Conservation (phyloP, 768 basidiomycete species). For the Tylopilus sp. region DNA sequence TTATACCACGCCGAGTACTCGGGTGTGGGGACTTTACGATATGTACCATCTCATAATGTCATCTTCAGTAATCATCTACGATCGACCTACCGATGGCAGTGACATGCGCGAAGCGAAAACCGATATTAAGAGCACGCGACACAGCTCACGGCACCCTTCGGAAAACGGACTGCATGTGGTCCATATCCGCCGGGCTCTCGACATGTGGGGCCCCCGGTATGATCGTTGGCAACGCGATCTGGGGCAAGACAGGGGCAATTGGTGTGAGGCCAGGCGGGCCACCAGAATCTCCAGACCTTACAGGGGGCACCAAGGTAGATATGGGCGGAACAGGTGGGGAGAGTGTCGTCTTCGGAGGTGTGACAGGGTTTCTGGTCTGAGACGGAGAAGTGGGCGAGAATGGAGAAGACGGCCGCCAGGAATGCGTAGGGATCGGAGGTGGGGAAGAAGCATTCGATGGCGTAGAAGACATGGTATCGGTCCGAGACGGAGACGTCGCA, state of each 20-base stretch:
- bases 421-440: slow-evolving; percentile 1
- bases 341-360: not conserved
- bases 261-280: not conserved
- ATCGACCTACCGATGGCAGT: not conserved
- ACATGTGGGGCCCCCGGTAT: slow-evolving; percentile 20
- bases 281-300: not conserved
- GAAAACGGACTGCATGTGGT: slow-evolving; percentile 13
- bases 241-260: slow-evolving; percentile 10
- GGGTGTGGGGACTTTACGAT: not conserved
- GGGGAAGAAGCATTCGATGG: slow-evolving; percentile 22
- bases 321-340: slow-evolving; percentile 19
- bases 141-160: not conserved
- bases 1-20: not conserved
- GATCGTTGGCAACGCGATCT: slow-evolving; percentile 15
- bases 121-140: not conserved
- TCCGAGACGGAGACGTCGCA: slow-evolving; percentile 20
- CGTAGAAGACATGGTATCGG: slow-evolving; percentile 30
- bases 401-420: not conserved
- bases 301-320: slow-evolving; percentile 16
- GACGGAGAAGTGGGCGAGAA: slow-evolving; percentile 7
- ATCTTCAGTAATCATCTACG: not conserved
- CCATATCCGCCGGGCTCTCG: slow-evolving; percentile 33
- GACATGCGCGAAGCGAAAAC: not conserved
- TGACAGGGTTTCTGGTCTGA: not conserved
- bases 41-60: not conserved